Conservation (phyloP, 441 rosid genomes). For the Euphorbia corollata region DNA sequence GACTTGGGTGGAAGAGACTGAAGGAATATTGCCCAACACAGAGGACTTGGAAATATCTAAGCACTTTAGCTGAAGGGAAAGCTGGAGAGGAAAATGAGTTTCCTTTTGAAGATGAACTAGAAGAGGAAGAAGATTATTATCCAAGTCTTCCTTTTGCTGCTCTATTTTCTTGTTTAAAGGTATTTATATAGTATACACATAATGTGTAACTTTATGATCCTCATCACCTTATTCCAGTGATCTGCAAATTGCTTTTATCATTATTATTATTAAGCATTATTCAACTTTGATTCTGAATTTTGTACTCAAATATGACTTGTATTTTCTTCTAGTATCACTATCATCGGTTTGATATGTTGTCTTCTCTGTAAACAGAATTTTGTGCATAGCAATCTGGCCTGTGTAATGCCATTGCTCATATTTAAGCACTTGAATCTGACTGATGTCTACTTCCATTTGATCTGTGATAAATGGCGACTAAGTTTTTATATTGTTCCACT, state of each 20-base stretch:
- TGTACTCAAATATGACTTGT: not conserved
- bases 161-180: constrained; percentile 82
- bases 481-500: not conserved
- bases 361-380: not conserved
- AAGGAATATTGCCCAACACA: constrained; percentile 62
- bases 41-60: constrained; percentile 78
- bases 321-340: not conserved
- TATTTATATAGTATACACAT: constrained; percentile 12
- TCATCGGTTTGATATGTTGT: not conserved
- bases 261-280: not conserved
- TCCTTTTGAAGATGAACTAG: constrained; percentile 67
- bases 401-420: not conserved
- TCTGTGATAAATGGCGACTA: not conserved
- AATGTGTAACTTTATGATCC: not conserved
- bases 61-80: constrained; percentile 50
- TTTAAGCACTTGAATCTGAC: not conserved
- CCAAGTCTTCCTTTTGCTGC: constrained; percentile 95
- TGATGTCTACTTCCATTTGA: not conserved
- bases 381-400: constrained; percentile 2
- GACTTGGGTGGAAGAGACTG: constrained; percentile 67
- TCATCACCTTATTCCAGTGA: not conserved
- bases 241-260: too few species aligned
- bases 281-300: not conserved
- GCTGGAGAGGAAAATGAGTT: constrained; percentile 27
- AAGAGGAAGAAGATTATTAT: constrained; percentile 76